These are phyloP conservation scores for Euphorbia celastroides DNA, from an alignment of 441 rosid genomes.

Conservation along the genomic window DNA sequence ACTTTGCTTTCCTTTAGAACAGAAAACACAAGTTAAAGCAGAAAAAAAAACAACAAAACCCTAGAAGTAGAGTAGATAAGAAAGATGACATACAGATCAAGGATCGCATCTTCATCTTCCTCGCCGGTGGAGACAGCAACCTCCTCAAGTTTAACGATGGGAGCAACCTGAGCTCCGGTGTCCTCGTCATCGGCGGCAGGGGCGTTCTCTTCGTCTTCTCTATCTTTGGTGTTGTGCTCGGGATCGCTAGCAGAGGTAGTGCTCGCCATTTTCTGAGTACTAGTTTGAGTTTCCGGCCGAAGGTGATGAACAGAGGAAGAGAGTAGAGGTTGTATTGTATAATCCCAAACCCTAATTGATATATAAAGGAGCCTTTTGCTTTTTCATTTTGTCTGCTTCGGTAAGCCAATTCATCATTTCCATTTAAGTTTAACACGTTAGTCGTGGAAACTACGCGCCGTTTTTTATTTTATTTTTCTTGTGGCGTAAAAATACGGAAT, in stretches of 20 bases:
- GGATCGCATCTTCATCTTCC: slow-evolving; percentile 76
- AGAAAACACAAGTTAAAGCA: neutral
- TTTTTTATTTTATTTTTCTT: too few species aligned
- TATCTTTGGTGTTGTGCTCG: slow-evolving; percentile 9
- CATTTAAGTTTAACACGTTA: too few species aligned
- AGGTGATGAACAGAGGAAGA: too few species aligned
- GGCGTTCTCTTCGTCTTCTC: slow-evolving; percentile 51
- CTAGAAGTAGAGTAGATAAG: neutral
- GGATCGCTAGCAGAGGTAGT: slow-evolving; percentile 12
- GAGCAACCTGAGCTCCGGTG: slow-evolving; percentile 93
- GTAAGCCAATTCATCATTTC: too few species aligned
- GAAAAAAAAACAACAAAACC: neutral
- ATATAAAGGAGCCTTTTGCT: too few species aligned
- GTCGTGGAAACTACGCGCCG: too few species aligned
- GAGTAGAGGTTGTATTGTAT: too few species aligned
- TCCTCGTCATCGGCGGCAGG: slow-evolving; percentile 82
- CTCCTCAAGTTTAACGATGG: slow-evolving; percentile 82
- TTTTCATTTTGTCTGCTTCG: too few species aligned
- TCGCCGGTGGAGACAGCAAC: slow-evolving; percentile 87
- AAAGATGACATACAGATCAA: slow-evolving; percentile 62
- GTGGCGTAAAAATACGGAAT: too few species aligned
- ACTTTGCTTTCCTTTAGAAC: slow-evolving; percentile 35
- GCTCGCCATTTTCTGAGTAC: slow-evolving; percentile 12
- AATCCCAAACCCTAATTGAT: too few species aligned
- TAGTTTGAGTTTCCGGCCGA: neutral